Evolutionary conservation across 148 eudicot genomes (phyloP).

Genomic region (Pouteria glomerata): DNA sequence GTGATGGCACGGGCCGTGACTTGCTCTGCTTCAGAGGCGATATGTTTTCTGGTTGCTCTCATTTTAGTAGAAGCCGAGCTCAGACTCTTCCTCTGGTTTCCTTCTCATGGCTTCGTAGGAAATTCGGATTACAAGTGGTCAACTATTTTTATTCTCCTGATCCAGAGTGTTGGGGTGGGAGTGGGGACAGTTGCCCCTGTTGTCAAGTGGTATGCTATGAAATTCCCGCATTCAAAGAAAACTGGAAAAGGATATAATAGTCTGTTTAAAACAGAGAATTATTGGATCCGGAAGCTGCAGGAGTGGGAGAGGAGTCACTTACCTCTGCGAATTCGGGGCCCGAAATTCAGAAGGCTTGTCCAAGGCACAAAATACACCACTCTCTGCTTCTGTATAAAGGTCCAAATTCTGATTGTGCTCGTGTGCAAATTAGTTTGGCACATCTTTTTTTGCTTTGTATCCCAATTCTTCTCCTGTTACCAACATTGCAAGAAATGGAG

Average conservation of each 20-base stretch:
- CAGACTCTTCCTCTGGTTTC: background rate
- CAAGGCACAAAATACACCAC: background rate
- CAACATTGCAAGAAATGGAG: background rate
- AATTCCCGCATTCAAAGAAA: background rate
- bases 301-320: constrained; percentile 19
- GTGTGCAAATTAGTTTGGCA: constrained; percentile 12
- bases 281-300: constrained; percentile 21
- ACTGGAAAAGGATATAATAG: background rate
- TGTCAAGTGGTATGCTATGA: constrained; percentile 17
- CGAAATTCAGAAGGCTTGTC: background rate
- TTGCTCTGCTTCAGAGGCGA: constrained; percentile 6
- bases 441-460: background rate
- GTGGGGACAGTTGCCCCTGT: constrained; percentile 22
- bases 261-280: constrained; percentile 14
- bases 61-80: constrained; percentile 13
- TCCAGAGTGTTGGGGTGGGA: constrained; percentile 18
- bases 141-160: background rate
- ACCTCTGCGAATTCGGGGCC: background rate
- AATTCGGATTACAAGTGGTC: constrained; percentile 26
- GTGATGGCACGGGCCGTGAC: constrained; percentile 25
- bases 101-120: background rate
- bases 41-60: constrained; percentile 7
- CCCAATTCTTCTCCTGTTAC: background rate
- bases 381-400: constrained; percentile 6
- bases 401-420: constrained; percentile 15